Evolutionary conservation across 495 filamentous ascomycete genomes (phyloP).

Genomic region (Penicillium chermesinum): DNA sequence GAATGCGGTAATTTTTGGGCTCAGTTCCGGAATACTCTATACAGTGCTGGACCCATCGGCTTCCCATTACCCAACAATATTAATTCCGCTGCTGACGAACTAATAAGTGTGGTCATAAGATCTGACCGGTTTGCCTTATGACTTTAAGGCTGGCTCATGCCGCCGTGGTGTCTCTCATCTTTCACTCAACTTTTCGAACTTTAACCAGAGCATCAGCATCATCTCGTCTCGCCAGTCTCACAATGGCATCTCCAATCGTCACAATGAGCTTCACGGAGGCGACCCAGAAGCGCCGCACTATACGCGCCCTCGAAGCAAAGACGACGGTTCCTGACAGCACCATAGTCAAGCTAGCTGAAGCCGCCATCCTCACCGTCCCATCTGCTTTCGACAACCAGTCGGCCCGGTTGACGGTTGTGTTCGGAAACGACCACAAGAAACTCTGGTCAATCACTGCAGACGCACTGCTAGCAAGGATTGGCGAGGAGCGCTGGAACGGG

Average conservation of each 20-base stretch:
- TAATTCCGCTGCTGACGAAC: too few species aligned
- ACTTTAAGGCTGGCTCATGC: too few species aligned
- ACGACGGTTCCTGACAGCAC: not conserved
- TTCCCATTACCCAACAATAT: too few species aligned
- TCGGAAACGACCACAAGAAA: slow-evolving; percentile 1
- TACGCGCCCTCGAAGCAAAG: not conserved
- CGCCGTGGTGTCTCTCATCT: not conserved
- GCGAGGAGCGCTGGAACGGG: too few species aligned
- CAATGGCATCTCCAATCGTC: not conserved
- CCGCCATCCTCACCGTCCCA: not conserved
- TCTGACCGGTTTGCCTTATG: too few species aligned
- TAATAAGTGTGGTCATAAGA: too few species aligned
- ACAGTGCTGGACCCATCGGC: too few species aligned
- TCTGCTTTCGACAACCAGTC: not conserved
- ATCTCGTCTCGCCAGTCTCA: not conserved
- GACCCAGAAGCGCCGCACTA: not conserved
- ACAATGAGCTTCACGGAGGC: not conserved
- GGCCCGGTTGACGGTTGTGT: not conserved
- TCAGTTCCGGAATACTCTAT: not conserved
- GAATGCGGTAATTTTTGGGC: not conserved
- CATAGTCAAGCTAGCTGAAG: slow-evolving; percentile 1
- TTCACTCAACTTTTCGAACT: not conserved
- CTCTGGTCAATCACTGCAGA: too few species aligned
- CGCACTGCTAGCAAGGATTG: too few species aligned
- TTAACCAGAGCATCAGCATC: not conserved